Percentiles rank a stretch among this genome's conserved stretches.
These are phyloP conservation scores for Pseudogymnoascus sp. DNA, from an alignment of 2,329 filamentous ascomycete species.

Conservation along the genomic window DNA sequence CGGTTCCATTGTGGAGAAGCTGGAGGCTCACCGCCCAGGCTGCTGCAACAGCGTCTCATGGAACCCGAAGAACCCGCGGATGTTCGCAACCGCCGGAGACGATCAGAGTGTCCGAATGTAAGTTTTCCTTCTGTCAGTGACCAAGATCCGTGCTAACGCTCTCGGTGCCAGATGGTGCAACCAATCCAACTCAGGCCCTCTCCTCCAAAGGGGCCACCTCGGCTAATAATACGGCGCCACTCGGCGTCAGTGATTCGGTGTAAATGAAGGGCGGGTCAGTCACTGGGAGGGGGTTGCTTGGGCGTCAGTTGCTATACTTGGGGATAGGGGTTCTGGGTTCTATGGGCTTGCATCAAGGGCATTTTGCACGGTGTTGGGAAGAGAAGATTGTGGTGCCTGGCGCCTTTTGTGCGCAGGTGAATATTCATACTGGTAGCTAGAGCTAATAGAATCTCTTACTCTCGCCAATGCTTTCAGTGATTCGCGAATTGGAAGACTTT, in stretches of 20 bases:
- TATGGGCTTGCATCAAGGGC: neutral
- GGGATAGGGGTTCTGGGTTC: neutral
- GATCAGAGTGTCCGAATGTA: slow-evolving; percentile 80
- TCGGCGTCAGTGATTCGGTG: neutral
- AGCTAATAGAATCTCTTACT: neutral
- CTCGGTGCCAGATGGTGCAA: neutral
- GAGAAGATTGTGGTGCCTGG: neutral
- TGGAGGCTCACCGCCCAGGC: slow-evolving; percentile 65
- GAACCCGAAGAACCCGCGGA: slow-evolving; percentile 72
- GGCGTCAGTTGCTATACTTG: neutral
- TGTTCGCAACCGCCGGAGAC: slow-evolving; percentile 89
- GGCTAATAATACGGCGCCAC: neutral
- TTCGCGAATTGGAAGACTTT: neutral
- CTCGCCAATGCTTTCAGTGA: neutral
- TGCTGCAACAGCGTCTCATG: slow-evolving; percentile 82
- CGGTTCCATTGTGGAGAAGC: slow-evolving; percentile 63
- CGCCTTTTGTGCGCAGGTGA: neutral
- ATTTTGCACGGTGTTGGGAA: neutral
- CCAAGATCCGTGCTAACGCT: neutral
- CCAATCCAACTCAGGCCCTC: neutral
- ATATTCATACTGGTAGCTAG: neutral
- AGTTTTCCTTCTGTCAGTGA: slow-evolving; percentile 29
- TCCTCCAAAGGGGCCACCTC: neutral
- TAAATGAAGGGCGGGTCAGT: neutral
- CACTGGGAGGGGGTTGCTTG: neutral